Conservation (phyloP, 2,329 filamentous ascomycete species). For the Neobulgaria alba region DNA sequence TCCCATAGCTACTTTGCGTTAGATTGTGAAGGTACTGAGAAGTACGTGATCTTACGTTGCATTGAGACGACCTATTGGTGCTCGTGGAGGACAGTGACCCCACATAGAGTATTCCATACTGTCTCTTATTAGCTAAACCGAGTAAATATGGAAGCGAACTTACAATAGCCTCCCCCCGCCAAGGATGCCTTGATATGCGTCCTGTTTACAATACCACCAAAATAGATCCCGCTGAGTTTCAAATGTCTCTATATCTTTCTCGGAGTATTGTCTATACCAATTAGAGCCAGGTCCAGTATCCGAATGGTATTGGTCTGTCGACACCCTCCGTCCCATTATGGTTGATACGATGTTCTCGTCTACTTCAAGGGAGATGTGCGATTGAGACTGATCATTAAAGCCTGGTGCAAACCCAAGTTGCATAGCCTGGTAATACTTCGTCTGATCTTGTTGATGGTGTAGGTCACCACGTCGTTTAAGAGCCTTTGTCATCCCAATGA, state of each 20-base stretch:
- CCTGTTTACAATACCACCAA: slow-evolving; percentile 96
- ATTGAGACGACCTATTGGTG: slow-evolving; percentile 66
- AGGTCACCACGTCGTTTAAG: slow-evolving; percentile 53
- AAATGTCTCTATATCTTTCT: slow-evolving; percentile 65
- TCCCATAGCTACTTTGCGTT: slow-evolving; percentile 59
- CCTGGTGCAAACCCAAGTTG: slow-evolving; percentile 6
- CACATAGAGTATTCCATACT: slow-evolving; percentile 64
- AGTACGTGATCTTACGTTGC: slow-evolving; percentile 47
- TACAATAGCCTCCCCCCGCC: slow-evolving; percentile 81
- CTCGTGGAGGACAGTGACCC: slow-evolving; percentile 82
- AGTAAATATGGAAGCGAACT: slow-evolving; percentile 32
- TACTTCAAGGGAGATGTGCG: slow-evolving; percentile 30
- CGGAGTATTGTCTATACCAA: slow-evolving; percentile 16
- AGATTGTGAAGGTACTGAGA: slow-evolving; percentile 2
- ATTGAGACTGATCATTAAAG: slow-evolving; percentile 22
- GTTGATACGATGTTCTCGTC: slow-evolving; percentile 49
- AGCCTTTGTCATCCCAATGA: slow-evolving; percentile 61
- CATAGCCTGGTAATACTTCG: slow-evolving; percentile 18
- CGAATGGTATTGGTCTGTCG: slow-evolving; percentile 44
- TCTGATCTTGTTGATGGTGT: slow-evolving; percentile 19
- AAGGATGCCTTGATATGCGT: slow-evolving; percentile 81
- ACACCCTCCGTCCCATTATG: slow-evolving; percentile 47
- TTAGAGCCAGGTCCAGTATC: slow-evolving; percentile 5
- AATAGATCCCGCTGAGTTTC: slow-evolving; percentile 78
- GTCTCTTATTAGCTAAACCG: slow-evolving; percentile 5